Conservation (phyloP, 1,284 basidiomycete genomes). For the Gymnopus androsaceus region DNA sequence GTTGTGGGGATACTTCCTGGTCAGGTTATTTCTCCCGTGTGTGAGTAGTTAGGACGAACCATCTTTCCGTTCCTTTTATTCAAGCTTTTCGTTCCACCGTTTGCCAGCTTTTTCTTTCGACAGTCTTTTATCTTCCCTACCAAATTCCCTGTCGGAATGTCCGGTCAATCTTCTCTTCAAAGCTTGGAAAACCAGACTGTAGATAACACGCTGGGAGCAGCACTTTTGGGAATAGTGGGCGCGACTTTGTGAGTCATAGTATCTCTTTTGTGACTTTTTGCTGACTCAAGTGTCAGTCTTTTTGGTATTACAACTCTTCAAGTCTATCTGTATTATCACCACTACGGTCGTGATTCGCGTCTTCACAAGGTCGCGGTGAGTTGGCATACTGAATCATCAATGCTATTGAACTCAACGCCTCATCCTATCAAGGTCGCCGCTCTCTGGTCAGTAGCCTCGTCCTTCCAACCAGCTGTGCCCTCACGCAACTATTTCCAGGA, state of each 20-base stretch:
- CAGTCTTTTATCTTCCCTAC: not conserved
- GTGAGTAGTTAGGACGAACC: too few relatives aligned
- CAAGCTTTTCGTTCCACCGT: not conserved
- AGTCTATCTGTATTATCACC: constrained; percentile 41
- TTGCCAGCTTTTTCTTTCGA: not conserved
- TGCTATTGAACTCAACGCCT: not conserved
- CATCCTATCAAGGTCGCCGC: constrained; percentile 31
- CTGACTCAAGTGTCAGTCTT: constrained; percentile 27
- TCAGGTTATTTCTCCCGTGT: too few relatives aligned
- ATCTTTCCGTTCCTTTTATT: too few relatives aligned
- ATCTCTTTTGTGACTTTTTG: not conserved
- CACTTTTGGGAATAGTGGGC: constrained; percentile 29
- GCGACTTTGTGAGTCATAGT: constrained; percentile 26
- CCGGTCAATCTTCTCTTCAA: not conserved
- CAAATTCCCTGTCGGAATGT: not conserved
- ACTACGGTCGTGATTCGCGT: constrained; percentile 36
- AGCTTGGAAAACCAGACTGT: constrained; percentile 20
- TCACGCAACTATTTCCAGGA: constrained; percentile 25
- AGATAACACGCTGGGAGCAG: constrained; percentile 33
- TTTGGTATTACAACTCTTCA: constrained; percentile 44
- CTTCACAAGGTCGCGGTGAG: constrained; percentile 40
- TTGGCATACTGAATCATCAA: too few relatives aligned
- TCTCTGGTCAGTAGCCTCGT: constrained; percentile 32
- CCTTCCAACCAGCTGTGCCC: not conserved
- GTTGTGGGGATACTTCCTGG: not conserved